Evolutionary conservation across 306 rosid species (phyloP), one percentile per base, ranked within the genome.

Genomic region (Fagus crenata): DNA sequence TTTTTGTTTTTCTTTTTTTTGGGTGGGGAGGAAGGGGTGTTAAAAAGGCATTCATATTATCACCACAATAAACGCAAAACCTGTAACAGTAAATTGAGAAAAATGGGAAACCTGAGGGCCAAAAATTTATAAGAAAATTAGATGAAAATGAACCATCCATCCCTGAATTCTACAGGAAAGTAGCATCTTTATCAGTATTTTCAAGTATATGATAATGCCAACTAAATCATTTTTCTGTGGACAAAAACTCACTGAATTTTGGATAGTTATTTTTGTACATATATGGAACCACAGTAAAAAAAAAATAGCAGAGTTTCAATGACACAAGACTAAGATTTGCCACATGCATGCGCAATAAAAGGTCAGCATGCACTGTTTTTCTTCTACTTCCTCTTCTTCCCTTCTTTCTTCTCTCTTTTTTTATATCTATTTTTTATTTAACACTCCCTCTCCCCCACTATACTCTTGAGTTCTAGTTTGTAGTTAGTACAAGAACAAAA

Each of bases 281-380:
- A 67, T 7, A 77, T 7, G 65, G 40, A 5, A 76, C 71, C 33
- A 68, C 43, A 64, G 7, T 28, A 18, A 41, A 1, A 54, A 42
- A 31, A 67, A 8, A 18, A 35, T 7, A 63, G 15, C 49, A 51
- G 41, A 75, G 70, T 18, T 51, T 67, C 11, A 6, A 77, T 4
- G 73, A 54, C 33, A 72, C 77, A 53, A 28, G 75, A 73, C 49
- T 55, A 59, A 49, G 28, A 72, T 22, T 71, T 37, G 64, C 69
- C 17, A 69, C 71, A 82, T 78, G 98, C 92, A 83, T 86, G 96
- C 93, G 83, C 79, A 33, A 56, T 54, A 83, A 89, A 83, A 73
- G 83, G 94, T 73, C 87, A 81, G 96, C 98, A 91, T 82, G 97
- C 93, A 65, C 79, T 64, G 51, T 74, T 61, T 83, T 72, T 69